Evolutionary conservation across 495 filamentous ascomycete species (phyloP).

Genomic region (Lichenothelia convexa): DNA sequence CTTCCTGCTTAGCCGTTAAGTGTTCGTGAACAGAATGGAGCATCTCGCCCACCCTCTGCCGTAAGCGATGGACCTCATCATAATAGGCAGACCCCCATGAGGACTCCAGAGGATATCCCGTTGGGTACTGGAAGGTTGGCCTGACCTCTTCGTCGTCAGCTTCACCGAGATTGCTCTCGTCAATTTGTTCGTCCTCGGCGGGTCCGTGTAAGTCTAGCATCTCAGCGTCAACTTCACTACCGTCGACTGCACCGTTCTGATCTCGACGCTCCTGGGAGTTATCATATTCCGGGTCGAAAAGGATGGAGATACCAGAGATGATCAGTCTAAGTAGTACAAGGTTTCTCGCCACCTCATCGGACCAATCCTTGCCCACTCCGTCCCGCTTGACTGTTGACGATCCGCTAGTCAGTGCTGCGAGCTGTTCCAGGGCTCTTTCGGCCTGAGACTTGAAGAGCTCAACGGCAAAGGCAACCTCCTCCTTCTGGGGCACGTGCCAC

Average conservation of each 20-base stretch:
- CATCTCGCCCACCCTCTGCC: conserved; percentile 59
- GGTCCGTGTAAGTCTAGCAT: conserved; percentile 22
- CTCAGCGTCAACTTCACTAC: conserved; percentile 24
- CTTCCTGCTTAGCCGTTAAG: conserved; percentile 67
- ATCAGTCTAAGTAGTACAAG: conserved; percentile 69
- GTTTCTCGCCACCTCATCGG: conserved; percentile 83
- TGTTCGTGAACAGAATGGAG: conserved; percentile 74
- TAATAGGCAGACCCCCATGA: conserved; percentile 46
- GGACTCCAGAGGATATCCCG: conserved; percentile 66
- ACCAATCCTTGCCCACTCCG: conserved; percentile 95
- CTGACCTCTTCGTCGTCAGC: conserved; percentile 69
- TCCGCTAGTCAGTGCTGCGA: conserved; percentile 59
- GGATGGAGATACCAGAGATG: conserved; percentile 67
- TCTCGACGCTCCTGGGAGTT: conserved; percentile 25
- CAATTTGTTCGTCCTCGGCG: conserved; percentile 33
- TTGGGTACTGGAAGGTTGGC: conserved; percentile 65
- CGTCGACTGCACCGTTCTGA: conserved; percentile 5
- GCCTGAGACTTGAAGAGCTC: conserved; percentile 70
- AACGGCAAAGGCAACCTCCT: conserved; percentile 75
- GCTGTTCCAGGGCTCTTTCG: conserved; percentile 42
- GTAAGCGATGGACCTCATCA: conserved; percentile 55
- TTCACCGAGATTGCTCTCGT: conserved; percentile 45
- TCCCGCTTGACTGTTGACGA: conserved; percentile 75
- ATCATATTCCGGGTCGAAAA: conserved; percentile 63
- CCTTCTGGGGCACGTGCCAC: conserved; percentile 70